Percentiles rank a stretch among this genome's conserved stretches.
phyloP scores from a whole-genome alignment of 164 flowering plant genomes.

The Platanus orientalis region DNA sequence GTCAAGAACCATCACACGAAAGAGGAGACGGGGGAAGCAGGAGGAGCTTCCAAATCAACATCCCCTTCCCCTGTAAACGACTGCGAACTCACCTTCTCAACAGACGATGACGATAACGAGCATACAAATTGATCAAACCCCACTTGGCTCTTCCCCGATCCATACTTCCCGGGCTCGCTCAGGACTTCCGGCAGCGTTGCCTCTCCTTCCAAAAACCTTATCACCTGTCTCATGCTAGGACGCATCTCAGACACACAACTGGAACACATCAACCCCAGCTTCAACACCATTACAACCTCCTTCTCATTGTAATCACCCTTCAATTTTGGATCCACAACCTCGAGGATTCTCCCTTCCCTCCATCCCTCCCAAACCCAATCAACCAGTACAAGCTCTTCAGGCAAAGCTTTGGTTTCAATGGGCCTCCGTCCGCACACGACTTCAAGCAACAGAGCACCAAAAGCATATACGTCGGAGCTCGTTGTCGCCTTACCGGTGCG shows the following conservation, averaged over 20 bases:
- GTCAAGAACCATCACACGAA: too few relatives aligned
- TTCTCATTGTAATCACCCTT: constrained; percentile 22
- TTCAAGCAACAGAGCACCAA: too few relatives aligned
- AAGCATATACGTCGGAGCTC: too few relatives aligned
- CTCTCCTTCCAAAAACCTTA: constrained; percentile 46
- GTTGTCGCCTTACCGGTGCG: too few relatives aligned
- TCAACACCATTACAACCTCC: constrained; percentile 31
- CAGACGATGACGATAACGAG: constrained; percentile 29
- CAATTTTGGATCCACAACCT: too few relatives aligned
- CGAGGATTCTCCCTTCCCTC: constrained; percentile 27
- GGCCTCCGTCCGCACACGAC: too few relatives aligned
- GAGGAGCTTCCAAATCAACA: too few relatives aligned
- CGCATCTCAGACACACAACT: too few relatives aligned
- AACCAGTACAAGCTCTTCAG: constrained; percentile 47
- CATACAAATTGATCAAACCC: constrained; percentile 27
- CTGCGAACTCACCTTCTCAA: constrained; percentile 2
- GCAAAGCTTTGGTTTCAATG: constrained; percentile 31
- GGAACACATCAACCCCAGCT: too few relatives aligned
- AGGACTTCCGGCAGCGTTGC: constrained; percentile 21
- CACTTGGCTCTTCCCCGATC: not conserved
- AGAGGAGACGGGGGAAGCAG: too few relatives aligned
- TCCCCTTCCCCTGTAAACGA: too few relatives aligned
- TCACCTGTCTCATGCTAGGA: too few relatives aligned
- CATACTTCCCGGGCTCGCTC: constrained; percentile 8
- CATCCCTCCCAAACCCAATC: constrained; percentile 58